Base-by-base conservation (phyloP, 148 eudicot species). In the Amaranthus hypochondriacus region DNA sequence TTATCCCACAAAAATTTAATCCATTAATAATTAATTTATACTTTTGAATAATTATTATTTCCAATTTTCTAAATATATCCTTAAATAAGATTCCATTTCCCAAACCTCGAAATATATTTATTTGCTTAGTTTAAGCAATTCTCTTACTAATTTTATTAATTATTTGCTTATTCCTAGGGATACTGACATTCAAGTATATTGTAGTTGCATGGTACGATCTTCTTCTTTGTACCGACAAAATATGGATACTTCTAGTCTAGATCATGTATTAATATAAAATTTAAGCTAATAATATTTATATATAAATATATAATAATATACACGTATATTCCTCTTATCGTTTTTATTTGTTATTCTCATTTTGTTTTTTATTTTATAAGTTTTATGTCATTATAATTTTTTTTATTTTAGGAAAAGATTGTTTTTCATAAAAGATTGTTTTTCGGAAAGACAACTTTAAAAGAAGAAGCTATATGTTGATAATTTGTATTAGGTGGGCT, bases 181-280 rank as follows among this genome's bases (percentile, higher is more conserved):
- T 61, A 74, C 74, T 79, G 74, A 74, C 66, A 74, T 80, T 10
- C 72, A 71, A 80, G 73, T 75, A 72, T 65, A 62, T 71, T 75
- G 79, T 74, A 55, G 65, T 44, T 79, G 58, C 60, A 74, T 47
- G 49, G 75, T 72, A 75, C 71, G 55, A 75, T 66, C 64, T 56
- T 8, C 55, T 43, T 79, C 39, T 65, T 76, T 75, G 59, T 54
- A 67, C 83, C 83, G 76, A 80, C 83, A 76, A 44, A 59, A 28
- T 75, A 66, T 68, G 74, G 72, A 80, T 75, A 75, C 82, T 75
- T 80, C 79, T 54, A 76, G 18, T 63, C 48, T 50, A 80, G 51
- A 67, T 75, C 66, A 66, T 56, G 56, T 47, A 61, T 15, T 44
- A 76, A 50, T 46, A 61, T 49, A 62, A 62, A 62, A 62, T 62